Evolutionary conservation across 345 rosid genomes (phyloP).

Genomic region (Pugionium dolabratum): DNA sequence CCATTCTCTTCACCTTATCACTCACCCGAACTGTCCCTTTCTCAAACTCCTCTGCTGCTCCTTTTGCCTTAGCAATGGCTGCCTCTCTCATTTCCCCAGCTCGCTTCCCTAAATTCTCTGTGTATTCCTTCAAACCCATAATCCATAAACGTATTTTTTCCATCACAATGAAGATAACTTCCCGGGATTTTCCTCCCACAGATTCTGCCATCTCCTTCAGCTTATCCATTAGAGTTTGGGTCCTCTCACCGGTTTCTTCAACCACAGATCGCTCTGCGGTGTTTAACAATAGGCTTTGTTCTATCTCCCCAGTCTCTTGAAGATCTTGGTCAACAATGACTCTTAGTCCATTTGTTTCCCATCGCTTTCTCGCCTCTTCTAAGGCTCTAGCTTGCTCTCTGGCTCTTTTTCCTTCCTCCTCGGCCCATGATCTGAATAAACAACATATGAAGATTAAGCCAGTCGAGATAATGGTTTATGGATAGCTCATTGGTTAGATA

Average conservation of each 20-base stretch:
- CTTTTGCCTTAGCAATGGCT: conserved; percentile 37
- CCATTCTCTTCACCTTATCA: conserved; percentile 48
- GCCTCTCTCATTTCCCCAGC: conserved; percentile 45
- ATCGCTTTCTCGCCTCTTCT: conserved; percentile 82
- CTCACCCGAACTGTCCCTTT: conserved; percentile 52
- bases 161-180: conserved; percentile 51
- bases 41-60: conserved; percentile 58
- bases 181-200: conserved; percentile 58
- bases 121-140: conserved; percentile 51
- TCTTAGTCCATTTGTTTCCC: conserved; percentile 84
- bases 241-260: conserved; percentile 65
- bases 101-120: conserved; percentile 34
- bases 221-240: conserved; percentile 58
- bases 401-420: conserved; percentile 92
- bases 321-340: conserved; percentile 81
- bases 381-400: conserved; percentile 79
- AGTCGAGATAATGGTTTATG: background rate
- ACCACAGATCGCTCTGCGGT: conserved; percentile 50
- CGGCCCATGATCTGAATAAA: conserved; percentile 86
- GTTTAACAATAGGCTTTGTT: conserved; percentile 49
- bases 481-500: conserved; percentile 10
- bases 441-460: conserved; percentile 11
- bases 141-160: conserved; percentile 51
- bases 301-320: conserved; percentile 52
- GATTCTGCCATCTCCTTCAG: conserved; percentile 58